Base-by-base conservation (phyloP, 2,329 filamentous ascomycete species). In the Trichoderma cornu-damae region DNA sequence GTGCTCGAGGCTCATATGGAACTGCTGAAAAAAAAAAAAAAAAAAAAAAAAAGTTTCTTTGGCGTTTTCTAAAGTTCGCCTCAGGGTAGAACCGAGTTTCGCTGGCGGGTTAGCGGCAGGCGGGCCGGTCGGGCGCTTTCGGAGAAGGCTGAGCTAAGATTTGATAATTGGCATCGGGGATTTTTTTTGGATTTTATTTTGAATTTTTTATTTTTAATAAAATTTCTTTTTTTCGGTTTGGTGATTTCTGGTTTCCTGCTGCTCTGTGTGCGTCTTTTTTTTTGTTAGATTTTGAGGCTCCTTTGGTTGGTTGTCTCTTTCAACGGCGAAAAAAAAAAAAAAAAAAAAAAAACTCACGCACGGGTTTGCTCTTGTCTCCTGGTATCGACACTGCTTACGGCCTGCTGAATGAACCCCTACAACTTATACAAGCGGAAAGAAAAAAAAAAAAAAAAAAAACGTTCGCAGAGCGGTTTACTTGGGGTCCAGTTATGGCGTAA, bases 1-100 rank as follows among this genome's bases (percentile, higher is more conserved):
- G 26, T 43, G 43, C 22, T 57, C 38, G 54, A 58, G 42, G 40
- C 38, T 60, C 58, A 55, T 55, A 28, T 59, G 57, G 49, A 46
- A 52, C 22, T n/a, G 20, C 11, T 18, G 32, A n/a, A n/a, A n/a
- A n/a, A n/a, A n/a, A n/a, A n/a, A n/a, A n/a, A n/a, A n/a, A n/a
- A n/a, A n/a, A n/a, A n/a, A n/a, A n/a, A n/a, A n/a, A n/a, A n/a
- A n/a, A n/a, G n/a, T n/a, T n/a, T n/a, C n/a, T n/a, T n/a, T 30
- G 40, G 22, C 40, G 6, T 24, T 14, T 43, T n/a, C n/a, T n/a
- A n/a, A n/a, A 20, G 22, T 14, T n/a, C n/a, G n/a, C n/a, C n/a
- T n/a, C 12, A 43, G 11, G 40, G 40, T 12, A 20, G n/a, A 18
- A 20, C 37, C 24, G 44, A 28, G 16, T 14, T 40, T 20, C 22